Evolutionary conservation across 371 early-diverging fungal genomes (phyloP), one percentile per base, ranked within the genome.

Genomic region (Lichtheimia hyalospora): DNA sequence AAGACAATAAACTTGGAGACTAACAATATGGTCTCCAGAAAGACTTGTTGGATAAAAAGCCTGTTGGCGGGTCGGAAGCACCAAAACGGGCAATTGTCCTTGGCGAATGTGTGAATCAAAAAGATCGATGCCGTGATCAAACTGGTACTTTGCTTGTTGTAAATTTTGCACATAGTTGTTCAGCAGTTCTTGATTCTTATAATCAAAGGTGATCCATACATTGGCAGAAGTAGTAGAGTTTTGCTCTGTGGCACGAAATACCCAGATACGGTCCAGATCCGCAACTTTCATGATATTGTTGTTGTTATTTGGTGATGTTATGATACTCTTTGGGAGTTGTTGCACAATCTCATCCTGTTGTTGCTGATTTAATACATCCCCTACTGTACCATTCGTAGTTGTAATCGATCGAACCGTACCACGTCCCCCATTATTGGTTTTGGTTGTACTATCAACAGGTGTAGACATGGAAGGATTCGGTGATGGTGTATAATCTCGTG

Each of bases 181-280:
- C n/a, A 58, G 56, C 7, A 73, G 49, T 13, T 54, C 25, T 57
- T 73, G 73, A 41, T 73, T 73, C 7, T 60, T 59, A 42, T 62
- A 73, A 34, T 73, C 73, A 61, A 73, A 73, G 2, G 64, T 62
- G 3, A 60, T 63, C 73, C 73, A 73, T 18, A 65, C 66, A 13
- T 58, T 53, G 6, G 5, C 23, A n/a, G 46, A 57, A 20, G 48
- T 23, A 21, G 27, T 15, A 21, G 5, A n/a, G n/a, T n/a, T 46
- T 14, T 52, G 48, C 10, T 8, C 61, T 15, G 13, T 62, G 46
- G 44, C 48, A 40, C 57, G 57, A 52, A 73, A 73, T 0, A 67
- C 73, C 69, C 69, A 73, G 23, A 73, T 60, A n/a, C 51, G 59
- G 8, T 62, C 56, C n/a, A 73, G 58, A 2, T 51, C 50, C 16